Conservation (phyloP, 2,329 filamentous ascomycete species). For the Epichloe elymi region DNA sequence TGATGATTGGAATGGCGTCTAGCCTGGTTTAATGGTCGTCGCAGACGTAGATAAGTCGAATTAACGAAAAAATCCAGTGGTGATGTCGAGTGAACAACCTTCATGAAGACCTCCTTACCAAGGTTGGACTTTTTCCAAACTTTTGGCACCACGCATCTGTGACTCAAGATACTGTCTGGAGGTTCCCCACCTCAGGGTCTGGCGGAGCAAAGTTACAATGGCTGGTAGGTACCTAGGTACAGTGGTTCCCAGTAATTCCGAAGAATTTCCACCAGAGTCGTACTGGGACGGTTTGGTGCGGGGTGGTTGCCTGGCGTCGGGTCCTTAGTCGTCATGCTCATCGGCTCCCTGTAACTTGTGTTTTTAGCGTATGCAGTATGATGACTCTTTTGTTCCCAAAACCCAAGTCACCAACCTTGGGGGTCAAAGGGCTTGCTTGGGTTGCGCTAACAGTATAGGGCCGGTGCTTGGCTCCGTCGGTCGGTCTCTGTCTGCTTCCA, state of each 20-base stretch:
- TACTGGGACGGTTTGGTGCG: not conserved
- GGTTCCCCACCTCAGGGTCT: constrained; percentile 3
- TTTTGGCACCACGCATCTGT: constrained; percentile 1
- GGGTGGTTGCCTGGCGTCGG: not conserved
- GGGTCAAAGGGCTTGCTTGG: not conserved
- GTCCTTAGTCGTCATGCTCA: not conserved
- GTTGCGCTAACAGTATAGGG: not conserved
- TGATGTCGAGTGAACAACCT: not conserved
- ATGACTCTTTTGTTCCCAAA: not conserved
- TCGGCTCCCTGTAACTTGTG: too few species aligned
- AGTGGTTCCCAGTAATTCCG: too few species aligned
- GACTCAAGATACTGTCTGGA: constrained; percentile 4
- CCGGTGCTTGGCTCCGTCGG: too few species aligned
- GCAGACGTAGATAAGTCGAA: not conserved
- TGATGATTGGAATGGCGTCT: constrained; percentile 1
- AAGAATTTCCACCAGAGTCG: too few species aligned
- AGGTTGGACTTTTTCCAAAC: not conserved
- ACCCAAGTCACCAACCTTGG: not conserved
- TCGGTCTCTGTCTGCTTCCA: too few species aligned
- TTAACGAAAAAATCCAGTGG: not conserved
- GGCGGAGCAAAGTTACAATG: not conserved
- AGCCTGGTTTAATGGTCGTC: not conserved
- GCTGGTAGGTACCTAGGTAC: not conserved
- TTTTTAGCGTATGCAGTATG: not conserved
- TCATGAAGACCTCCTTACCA: constrained; percentile 3